phyloP scores from a whole-genome alignment of 2,329 filamentous ascomycete genomes.

The Ophiostoma ulmi region DNA sequence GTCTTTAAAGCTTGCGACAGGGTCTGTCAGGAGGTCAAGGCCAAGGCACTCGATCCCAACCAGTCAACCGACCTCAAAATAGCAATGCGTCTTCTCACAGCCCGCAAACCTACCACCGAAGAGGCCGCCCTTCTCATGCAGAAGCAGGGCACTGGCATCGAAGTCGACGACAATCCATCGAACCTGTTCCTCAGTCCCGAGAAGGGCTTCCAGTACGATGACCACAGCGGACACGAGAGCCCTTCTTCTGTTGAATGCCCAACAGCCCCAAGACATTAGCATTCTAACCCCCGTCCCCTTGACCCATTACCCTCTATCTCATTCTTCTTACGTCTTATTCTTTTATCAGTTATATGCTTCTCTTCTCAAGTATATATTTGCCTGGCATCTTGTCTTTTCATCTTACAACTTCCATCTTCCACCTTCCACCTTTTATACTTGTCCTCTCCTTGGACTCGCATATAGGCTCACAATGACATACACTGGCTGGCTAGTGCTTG shows the following conservation, averaged over 20 bases:
- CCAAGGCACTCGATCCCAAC: slow-evolving; percentile 43
- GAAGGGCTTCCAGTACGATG: not conserved
- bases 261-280: not conserved
- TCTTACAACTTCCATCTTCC: not conserved
- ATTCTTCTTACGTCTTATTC: not conserved
- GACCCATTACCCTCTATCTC: not conserved
- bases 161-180: not conserved
- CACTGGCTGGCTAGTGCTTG: not conserved
- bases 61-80: slow-evolving; percentile 39
- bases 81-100: slow-evolving; percentile 46
- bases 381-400: not conserved
- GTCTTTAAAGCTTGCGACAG: slow-evolving; percentile 45
- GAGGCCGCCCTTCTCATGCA: slow-evolving; percentile 19
- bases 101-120: slow-evolving; percentile 43
- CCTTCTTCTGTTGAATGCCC: slow-evolving; percentile 7
- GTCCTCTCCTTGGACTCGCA: not conserved
- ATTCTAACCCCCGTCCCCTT: not conserved
- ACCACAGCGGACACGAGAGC: slow-evolving; percentile 24
- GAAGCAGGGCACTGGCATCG: not conserved
- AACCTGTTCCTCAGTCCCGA: not conserved
- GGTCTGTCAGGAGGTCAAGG: slow-evolving; percentile 46
- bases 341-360: not conserved
- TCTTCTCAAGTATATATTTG: not conserved
- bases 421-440: not conserved
- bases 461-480: not conserved